Evolutionary conservation across 2,329 filamentous ascomycete genomes (phyloP).

Genomic region (Penicillium sp.): DNA sequence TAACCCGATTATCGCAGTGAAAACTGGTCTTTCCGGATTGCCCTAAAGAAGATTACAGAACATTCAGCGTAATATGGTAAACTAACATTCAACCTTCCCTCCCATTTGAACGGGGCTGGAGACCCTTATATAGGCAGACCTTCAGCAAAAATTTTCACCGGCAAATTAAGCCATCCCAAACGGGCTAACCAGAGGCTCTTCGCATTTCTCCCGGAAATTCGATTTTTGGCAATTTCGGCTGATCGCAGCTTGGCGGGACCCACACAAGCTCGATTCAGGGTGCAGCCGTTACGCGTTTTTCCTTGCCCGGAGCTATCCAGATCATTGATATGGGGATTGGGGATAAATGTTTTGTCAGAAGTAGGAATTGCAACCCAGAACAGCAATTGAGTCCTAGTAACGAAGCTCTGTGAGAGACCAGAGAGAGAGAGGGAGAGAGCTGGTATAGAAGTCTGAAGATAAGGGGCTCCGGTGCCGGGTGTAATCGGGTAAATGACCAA

Average conservation of each 20-base stretch:
- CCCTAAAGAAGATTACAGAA: conserved; percentile 15
- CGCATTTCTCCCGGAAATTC: conserved; percentile 12
- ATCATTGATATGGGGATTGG: not conserved
- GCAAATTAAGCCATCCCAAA: not conserved
- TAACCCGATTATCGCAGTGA: conserved; percentile 18
- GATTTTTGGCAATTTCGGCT: conserved; percentile 21
- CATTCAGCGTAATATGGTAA: conserved; percentile 1
- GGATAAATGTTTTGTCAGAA: not conserved
- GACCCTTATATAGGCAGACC: conserved; percentile 6
- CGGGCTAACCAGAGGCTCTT: conserved; percentile 19
- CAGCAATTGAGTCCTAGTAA: not conserved
- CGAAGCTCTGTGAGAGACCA: not conserved
- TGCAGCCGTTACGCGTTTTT: conserved; percentile 3
- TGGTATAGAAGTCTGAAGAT: not conserved
- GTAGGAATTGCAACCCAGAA: not conserved
- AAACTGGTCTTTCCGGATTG: conserved; percentile 16
- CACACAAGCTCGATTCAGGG: conserved; percentile 27
- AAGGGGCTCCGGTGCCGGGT: conserved; percentile 3
- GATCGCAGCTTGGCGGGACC: conserved; percentile 29
- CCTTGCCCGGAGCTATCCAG: not conserved
- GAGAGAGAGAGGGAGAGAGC: too few species aligned
- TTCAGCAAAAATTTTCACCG: not conserved
- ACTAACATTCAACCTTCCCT: not conserved
- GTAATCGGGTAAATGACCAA: conserved; percentile 11
- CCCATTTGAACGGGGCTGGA: not conserved